These are phyloP conservation scores for Mucuna pruriens DNA, from an alignment of 306 rosid genomes.

Conservation along the genomic window DNA sequence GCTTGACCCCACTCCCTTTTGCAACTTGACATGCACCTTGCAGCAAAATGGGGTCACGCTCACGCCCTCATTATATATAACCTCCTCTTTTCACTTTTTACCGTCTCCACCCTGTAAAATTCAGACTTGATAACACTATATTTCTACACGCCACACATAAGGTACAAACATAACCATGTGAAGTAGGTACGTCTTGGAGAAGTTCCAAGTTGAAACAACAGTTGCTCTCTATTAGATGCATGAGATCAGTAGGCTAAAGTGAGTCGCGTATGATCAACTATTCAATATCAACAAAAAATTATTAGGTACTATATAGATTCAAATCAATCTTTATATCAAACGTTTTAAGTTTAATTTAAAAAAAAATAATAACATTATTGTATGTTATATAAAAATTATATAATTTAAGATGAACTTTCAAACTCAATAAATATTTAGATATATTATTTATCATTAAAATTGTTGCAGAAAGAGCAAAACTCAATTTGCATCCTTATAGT, in stretches of 20 bases:
- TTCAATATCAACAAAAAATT: no score
- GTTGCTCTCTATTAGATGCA: slow-evolving; percentile 29
- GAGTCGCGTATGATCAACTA: no score
- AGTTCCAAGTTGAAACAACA: slow-evolving; percentile 21
- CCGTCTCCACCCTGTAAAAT: background rate
- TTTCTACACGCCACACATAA: background rate
- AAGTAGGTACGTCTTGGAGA: slow-evolving; percentile 18
- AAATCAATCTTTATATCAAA: no score
- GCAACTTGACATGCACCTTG: slow-evolving; percentile 33
- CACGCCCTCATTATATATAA: background rate
- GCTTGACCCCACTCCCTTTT: slow-evolving; percentile 52
- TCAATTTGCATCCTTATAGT: no score
- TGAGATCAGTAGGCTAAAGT: slow-evolving; percentile 34
- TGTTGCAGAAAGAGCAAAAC: no score
- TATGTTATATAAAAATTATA: no score
- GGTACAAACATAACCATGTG: slow-evolving; percentile 37
- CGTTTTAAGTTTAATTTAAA: no score
- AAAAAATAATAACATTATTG: no score
- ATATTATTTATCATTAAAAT: no score
- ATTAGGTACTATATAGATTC: no score
- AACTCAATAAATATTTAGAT: no score
- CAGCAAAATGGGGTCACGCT: slow-evolving; percentile 48
- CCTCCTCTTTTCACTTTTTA: background rate
- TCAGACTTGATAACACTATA: background rate
- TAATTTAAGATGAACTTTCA: no score